Base-by-base conservation (phyloP, 2,329 filamentous ascomycete species). In the Cercospora zeae-maydis region DNA sequence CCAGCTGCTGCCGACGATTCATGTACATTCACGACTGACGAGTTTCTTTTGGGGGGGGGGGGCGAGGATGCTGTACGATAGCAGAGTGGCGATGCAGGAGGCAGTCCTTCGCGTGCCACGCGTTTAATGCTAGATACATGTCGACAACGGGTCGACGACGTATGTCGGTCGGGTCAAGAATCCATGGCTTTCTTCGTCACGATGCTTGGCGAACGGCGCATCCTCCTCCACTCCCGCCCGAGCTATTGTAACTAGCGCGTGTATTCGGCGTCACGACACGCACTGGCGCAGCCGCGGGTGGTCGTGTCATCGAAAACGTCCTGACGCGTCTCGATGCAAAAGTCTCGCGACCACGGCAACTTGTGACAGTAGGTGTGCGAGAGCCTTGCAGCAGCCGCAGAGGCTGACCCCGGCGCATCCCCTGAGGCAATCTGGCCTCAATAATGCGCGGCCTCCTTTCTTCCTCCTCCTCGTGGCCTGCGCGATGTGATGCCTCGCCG, bases 281-380 rank as follows among this genome's bases (percentile, higher is more conserved):
- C 13, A 52, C 30, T 33, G 21, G 47, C 47, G 34, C 34, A 24
- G 36, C n/a, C 13, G 58, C 34, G 33, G 51, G 34, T 34, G 14
- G 36, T 42, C 27, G 51, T 13, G 11, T 27, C 36, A 6, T 45
- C 52, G 24, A 14, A 33, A 30, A 24, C 49, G 24, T 55, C 14
- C 49, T 55, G 51, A 58, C 55, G 55, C 37, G 55, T 45, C 37
- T 37, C 36, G 21, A 58, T 58, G 47, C 47, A 16, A 52, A 57
- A 19, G 24, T 33, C 30, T 24, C 27, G 47, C 47, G 47, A 30
- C 47, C 24, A 52, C 47, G 24, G 47, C 47, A 52, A 33, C 47
- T 24, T 45, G 24, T 6, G n/a, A n/a, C 8, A 8, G 34, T 39
- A 8, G 24, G 47, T 52, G 47, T 52, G 21, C 47, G 24, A 30